Evolutionary conservation across 345 rosid genomes (phyloP), one percentile per base, ranked within the genome.

Genomic region (Pugionium dolabratum): DNA sequence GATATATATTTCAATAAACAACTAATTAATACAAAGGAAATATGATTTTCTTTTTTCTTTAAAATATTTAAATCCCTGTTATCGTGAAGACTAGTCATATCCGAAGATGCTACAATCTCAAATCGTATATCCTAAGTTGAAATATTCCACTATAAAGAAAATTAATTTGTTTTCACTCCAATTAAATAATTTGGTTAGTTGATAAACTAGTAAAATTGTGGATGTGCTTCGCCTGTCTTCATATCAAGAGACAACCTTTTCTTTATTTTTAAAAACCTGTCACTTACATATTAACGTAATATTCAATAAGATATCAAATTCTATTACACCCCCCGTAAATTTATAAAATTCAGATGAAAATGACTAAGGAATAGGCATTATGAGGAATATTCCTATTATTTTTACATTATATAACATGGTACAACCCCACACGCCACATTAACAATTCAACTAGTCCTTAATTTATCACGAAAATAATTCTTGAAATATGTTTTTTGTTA

Each of bases 141-240:
- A 74, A 47, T 27, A 31, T 61, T 74, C 77, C 35, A 54, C 7
- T 52, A 45, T 43, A 25, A 6, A 56, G 9, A 33, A 66, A n/a
- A 40, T 31, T 30, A 2, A 42, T 3, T 3, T 40, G 32, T 11
- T 27, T 30, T 30, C 8, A 31, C 34, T 18, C n/a, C 10, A 5
- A 53, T 61, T 25, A 29, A 11, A 54, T 48, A 64, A 25, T 25
- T 50, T 57, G 50, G 36, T 10, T 58, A 9, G n/a, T 11, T 72
- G 44, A 34, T 42, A 58, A 48, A 52, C 41, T 30, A n/a, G n/a
- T n/a, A n/a, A n/a, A n/a, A n/a, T n/a, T 45, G 52, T 65, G 55
- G 62, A 66, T 66, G 54, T 53, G 76, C 63, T 46, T 73, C 10
- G 53, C 64, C 52, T 74, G 77, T 74, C 77, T 74, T 61, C 69